Evolutionary conservation across 257 asterid species (phyloP), one percentile per base, ranked within the genome.

Genomic region (Phtheirospermum japonicum): DNA sequence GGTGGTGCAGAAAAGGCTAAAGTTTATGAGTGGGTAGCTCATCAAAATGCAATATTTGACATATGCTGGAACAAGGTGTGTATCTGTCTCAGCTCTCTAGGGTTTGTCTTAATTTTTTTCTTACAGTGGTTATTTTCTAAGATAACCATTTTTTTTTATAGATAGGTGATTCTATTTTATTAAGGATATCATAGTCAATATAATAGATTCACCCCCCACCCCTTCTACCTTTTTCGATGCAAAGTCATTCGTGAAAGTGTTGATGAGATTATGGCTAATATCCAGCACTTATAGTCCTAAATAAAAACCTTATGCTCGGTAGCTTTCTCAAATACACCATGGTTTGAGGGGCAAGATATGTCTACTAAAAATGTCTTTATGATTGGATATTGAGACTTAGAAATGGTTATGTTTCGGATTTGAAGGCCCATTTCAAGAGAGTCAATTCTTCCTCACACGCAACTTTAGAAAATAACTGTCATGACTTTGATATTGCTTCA

Each of bases 31-130:
- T 93, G 97, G 99, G 61, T 74, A 61, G 99, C 95, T 43, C 96
- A 93, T 64, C 80, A 82, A 31, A 93, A 93, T 71, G 88, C 97
- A 51, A 76, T 93, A 75, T 93, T 89, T 33, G 97, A 91, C 64
- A 64, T 82, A n/a, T 79, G 95, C 61, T 91, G 98, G 98, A 86
- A 80, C 80, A 83, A 88, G 95, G 96, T 88, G 63, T 49, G 7
- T 19, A 52, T 63, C n/a, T n/a, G n/a, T n/a, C n/a, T 30, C 58
- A 42, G 18, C 14, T 59, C 17, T 13, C 34, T 42, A 20, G 68
- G 14, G 18, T 17, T 51, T 37, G 11, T 11, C 23, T 49, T 50
- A 18, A 52, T 5, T 19, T 16, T n/a, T 4, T 23, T 23, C 1
- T 23, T 1, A 23, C 28, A 23, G 3, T 23, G 28, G 28, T 23